These are phyloP conservation scores for Fusarium secorum DNA, from an alignment of 2,329 filamentous ascomycete species.

Conservation along the genomic window DNA sequence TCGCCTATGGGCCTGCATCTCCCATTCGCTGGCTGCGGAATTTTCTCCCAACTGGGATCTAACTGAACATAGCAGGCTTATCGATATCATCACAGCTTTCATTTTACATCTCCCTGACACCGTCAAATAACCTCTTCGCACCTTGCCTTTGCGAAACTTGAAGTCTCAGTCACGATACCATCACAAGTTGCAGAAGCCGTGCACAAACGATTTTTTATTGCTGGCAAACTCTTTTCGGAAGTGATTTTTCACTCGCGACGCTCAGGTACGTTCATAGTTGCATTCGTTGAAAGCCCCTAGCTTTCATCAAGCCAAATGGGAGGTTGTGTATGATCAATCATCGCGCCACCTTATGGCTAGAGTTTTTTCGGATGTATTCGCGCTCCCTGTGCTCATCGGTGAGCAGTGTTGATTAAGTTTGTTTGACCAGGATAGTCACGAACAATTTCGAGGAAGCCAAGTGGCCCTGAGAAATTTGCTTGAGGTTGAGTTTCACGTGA, in stretches of 20 bases:
- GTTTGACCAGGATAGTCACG: background rate
- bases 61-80: conserved; percentile 7
- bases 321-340: conserved; percentile 14
- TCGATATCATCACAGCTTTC: conserved; percentile 36
- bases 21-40: conserved; percentile 18
- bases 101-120: conserved; percentile 22
- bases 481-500: background rate
- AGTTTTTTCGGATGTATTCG: conserved; percentile 15
- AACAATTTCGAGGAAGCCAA: conserved; percentile 2
- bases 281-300: conserved; percentile 7
- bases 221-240: background rate
- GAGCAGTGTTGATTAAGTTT: conserved; percentile 26
- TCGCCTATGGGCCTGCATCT: background rate
- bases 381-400: background rate
- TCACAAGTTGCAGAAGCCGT: background rate
- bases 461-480: conserved; percentile 2
- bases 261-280: conserved; percentile 26
- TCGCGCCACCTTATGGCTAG: conserved; percentile 19
- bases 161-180: background rate
- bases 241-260: background rate
- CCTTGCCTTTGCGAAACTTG: conserved; percentile 4
- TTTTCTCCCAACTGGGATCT: conserved; percentile 18
- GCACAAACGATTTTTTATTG: background rate
- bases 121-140: background rate
- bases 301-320: conserved; percentile 19